Evolutionary conservation across 1,139 yeast genomes (phyloP), one percentile per base, ranked within the genome.

Genomic region (Candida albicans): DNA sequence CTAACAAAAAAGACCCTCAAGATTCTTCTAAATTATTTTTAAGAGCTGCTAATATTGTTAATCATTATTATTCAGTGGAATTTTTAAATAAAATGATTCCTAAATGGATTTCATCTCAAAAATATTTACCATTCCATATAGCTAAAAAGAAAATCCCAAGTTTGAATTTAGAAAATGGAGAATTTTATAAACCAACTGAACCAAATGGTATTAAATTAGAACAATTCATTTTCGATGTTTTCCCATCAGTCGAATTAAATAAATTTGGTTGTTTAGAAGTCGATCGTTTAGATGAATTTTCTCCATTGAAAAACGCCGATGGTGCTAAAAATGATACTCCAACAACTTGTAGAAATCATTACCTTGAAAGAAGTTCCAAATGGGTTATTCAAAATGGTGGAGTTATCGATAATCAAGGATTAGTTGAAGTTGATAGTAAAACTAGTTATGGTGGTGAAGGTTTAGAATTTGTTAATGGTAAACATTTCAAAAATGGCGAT

Each of bases 21-120:
- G 78, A 82, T 55, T 54, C 68, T 4, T 68, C 73, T 8, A 74
- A 84, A 52, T 73, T 95, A 48, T 80, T 79, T 53, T 78, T 89
- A 58, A 78, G 99, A 54, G 97, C 98, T 7, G 99, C 97, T 22
- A 95, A 95, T 66, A 95, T 95, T 52, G 99, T 93, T 47, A 95
- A 95, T 62, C 99, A 95, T 66, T 95, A 91, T 68, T 95, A 93
- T 67, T 84, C 93, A 5, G 88, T 87, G 40, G 83, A 78, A 25
- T 78, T 90, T 56, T 71, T 95, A 56, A 65, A 70, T 28, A 56
- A 67, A 37, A 72, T 72, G 67, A 73, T 90, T 45, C 84, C 87
- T 7, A 58, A 70, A 37, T 91, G 97, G 97, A 79, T 81, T 45
- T 65, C 75, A 6, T 78, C 85, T 14, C 82, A 79, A 58, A 73